phyloP scores from a whole-genome alignment of 2,329 filamentous ascomycete genomes.

The Aquanectria penicillioides region DNA sequence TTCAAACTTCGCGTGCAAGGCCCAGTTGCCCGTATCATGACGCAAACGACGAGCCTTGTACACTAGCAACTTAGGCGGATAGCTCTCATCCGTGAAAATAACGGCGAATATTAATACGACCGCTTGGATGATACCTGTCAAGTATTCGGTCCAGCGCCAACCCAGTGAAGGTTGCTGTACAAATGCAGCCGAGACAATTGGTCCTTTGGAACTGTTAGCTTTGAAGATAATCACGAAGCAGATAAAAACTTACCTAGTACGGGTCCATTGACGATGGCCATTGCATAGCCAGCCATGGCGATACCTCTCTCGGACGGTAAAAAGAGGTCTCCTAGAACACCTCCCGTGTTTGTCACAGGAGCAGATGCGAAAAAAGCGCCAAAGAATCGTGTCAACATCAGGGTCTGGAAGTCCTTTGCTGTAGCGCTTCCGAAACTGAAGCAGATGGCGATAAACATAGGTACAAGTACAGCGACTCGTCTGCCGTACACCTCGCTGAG shows the following conservation, averaged over 20 bases:
- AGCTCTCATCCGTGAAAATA: constrained; percentile 72
- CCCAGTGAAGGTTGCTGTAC: constrained; percentile 53
- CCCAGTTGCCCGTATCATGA: constrained; percentile 74
- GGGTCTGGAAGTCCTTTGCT: constrained; percentile 72
- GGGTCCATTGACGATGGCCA: constrained; percentile 72
- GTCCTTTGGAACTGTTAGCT: constrained; percentile 45
- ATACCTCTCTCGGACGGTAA: constrained; percentile 68
- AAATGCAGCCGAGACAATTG: constrained; percentile 59
- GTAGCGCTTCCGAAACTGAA: constrained; percentile 74
- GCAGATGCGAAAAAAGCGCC: constrained; percentile 68
- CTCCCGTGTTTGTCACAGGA: constrained; percentile 75
- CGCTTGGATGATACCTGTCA: constrained; percentile 71
- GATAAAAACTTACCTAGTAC: constrained; percentile 54
- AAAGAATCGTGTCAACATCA: constrained; percentile 74
- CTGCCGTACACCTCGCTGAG: constrained; percentile 69
- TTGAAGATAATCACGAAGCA: neutral
- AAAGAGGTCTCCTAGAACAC: constrained; percentile 74
- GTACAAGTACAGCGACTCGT: constrained; percentile 62
- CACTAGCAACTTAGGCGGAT: constrained; percentile 69
- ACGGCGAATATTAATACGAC: constrained; percentile 63
- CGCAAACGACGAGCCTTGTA: constrained; percentile 69
- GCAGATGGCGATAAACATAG: constrained; percentile 70
- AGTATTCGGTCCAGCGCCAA: constrained; percentile 67
- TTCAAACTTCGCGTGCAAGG: constrained; percentile 72
- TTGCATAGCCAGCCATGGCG: constrained; percentile 74